Evolutionary conservation across 2,329 filamentous ascomycete genomes (phyloP).

Genomic region (Aspergillus sp.): DNA sequence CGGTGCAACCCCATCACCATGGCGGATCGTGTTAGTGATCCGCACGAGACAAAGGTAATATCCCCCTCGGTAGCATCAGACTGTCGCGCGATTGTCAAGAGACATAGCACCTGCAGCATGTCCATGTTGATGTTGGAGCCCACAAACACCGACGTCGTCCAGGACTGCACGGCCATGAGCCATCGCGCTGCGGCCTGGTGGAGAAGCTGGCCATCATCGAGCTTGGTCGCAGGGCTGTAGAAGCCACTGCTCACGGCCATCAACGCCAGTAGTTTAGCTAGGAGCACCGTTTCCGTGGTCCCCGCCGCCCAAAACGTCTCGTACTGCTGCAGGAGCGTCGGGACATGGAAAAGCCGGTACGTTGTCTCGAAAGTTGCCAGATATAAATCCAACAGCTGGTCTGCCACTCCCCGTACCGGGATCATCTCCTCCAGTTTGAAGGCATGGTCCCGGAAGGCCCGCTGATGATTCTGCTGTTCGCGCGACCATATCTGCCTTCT

Average conservation of each 20-base stretch:
- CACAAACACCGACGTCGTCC: constrained; percentile 24
- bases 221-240: constrained; percentile 13
- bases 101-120: constrained; percentile 26
- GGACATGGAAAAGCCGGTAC: constrained; percentile 51
- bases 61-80: constrained; percentile 24
- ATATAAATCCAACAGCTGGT: constrained; percentile 47
- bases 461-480: constrained; percentile 22
- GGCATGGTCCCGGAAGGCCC: constrained; percentile 21
- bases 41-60: constrained; percentile 30
- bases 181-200: constrained; percentile 41
- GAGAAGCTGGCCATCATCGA: constrained; percentile 29
- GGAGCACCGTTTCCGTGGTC: constrained; percentile 38
- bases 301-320: constrained; percentile 45
- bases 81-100: constrained; percentile 28
- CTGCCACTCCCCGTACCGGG: constrained; percentile 39
- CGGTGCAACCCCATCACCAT: constrained; percentile 38
- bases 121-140: constrained; percentile 23
- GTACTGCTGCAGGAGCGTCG: constrained; percentile 50
- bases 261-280: constrained; percentile 35
- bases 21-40: constrained; percentile 33
- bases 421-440: constrained; percentile 32
- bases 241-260: constrained; percentile 41
- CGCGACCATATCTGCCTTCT: constrained; percentile 21
- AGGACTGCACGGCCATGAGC: constrained; percentile 29
- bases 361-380: constrained; percentile 50